Evolutionary conservation across 768 basidiomycete species (phyloP).

Genomic region (Suillus americanus): DNA sequence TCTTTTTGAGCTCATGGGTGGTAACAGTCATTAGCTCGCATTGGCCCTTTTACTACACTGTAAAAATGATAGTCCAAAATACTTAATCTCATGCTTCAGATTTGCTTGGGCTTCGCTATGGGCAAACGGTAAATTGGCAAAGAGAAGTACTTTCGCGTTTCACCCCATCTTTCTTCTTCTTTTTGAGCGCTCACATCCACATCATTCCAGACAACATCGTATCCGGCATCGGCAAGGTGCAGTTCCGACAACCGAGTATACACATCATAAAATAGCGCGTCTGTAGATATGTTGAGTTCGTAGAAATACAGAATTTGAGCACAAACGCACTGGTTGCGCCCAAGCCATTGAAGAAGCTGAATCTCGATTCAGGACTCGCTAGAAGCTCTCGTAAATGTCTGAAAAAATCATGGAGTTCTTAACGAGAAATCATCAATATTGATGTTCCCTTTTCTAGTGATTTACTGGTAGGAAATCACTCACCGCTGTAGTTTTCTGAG

Average conservation of each 20-base stretch:
- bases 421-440: slow-evolving; percentile 3
- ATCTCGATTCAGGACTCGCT: slow-evolving; percentile 68
- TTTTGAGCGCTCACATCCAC: slow-evolving; percentile 59
- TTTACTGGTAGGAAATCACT: slow-evolving; percentile 8
- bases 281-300: slow-evolving; percentile 27
- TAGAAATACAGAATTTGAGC: background rate
- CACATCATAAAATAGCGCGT: slow-evolving; percentile 87
- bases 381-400: slow-evolving; percentile 75
- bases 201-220: slow-evolving; percentile 80
- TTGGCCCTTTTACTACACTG: background rate
- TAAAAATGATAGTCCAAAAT: background rate
- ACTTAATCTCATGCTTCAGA: background rate
- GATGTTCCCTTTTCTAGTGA: background rate
- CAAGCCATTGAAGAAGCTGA: slow-evolving; percentile 97
- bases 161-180: slow-evolving; percentile 69
- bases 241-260: slow-evolving; percentile 83
- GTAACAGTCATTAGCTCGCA: background rate
- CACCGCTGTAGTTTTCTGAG: slow-evolving; percentile 78
- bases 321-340: slow-evolving; percentile 81
- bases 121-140: slow-evolving; percentile 76
- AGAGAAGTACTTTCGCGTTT: slow-evolving; percentile 73
- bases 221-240: slow-evolving; percentile 79
- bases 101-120: slow-evolving; percentile 36
- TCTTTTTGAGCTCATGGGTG: background rate
- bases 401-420: slow-evolving; percentile 80